Conservation (phyloP, 2,329 filamentous ascomycete genomes). For the Bipolaris oryzae region DNA sequence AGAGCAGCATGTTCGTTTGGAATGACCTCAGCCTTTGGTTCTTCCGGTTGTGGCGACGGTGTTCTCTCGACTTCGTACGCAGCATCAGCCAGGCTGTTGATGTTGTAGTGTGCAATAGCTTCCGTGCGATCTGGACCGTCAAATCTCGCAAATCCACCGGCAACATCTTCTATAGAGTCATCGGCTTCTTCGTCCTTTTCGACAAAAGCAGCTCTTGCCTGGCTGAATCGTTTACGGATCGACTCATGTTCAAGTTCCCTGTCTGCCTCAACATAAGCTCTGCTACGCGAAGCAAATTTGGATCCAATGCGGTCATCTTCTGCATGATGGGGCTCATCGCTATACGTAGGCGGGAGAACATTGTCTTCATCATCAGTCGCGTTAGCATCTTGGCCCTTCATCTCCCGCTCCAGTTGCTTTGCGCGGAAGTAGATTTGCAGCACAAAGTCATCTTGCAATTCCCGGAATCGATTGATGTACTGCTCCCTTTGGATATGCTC, state of each 20-base stretch:
- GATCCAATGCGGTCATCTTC: conserved; percentile 38
- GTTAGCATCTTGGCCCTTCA: conserved; percentile 42
- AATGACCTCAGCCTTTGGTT: conserved; percentile 31
- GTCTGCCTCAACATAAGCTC: conserved; percentile 50
- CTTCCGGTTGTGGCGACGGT: conserved; percentile 25
- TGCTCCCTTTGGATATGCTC: conserved; percentile 44
- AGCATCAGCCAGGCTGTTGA: conserved; percentile 44
- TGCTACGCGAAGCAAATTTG: conserved; percentile 50
- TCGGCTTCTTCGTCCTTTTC: conserved; percentile 41
- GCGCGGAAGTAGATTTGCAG: conserved; percentile 48
- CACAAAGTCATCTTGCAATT: conserved; percentile 42
- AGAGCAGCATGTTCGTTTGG: conserved; percentile 52
- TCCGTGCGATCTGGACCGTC: conserved; percentile 50
- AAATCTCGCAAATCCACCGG: conserved; percentile 50
- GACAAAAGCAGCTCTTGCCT: conserved; percentile 32
- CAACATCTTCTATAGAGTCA: conserved; percentile 35
- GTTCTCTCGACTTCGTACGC: conserved; percentile 44
- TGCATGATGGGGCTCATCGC: conserved; percentile 32
- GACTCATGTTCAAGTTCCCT: conserved; percentile 42
- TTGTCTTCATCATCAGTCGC: conserved; percentile 52
- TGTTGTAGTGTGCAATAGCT: conserved; percentile 47
- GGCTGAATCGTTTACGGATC: conserved; percentile 30
- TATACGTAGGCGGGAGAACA: conserved; percentile 41
- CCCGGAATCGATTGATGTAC: conserved; percentile 42
- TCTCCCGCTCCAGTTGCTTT: conserved; percentile 47